Evolutionary conservation across 2,329 filamentous ascomycete species (phyloP), one percentile per base, ranked within the genome.

Genomic region (Orbilia ellipsospora): DNA sequence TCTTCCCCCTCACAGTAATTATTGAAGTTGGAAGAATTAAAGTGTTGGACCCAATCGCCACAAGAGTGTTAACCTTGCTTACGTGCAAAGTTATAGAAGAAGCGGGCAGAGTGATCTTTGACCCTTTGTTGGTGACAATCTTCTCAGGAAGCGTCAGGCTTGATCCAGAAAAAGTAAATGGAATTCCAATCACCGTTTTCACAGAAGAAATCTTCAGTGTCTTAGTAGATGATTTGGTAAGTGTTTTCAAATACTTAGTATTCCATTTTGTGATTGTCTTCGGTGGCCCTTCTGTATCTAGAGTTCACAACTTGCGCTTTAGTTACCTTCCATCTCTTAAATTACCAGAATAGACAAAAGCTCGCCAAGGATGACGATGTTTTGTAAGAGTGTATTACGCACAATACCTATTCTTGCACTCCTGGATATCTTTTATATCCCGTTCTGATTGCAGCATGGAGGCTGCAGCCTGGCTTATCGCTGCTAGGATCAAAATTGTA

Each of bases 161-260:
- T 26, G 42, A 31, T 28, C 20, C 44, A 26, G 57, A 20, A 10
- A 28, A 13, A 12, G 57, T 61, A n/a, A 48, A 61, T 1, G 57
- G 57, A 20, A 48, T 61, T 6, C 40, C 57, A 5, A 36, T 23
- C 40, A 61, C n/a, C 1, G 57, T 61, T 26, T 61, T 61, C 40
- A 42, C 40, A 42, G 40, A 42, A 6, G 56, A 23, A 20, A 55
- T 8, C 23, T 52, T 52, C 12, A 10, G 18, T 52, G 23, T 55
- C 15, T 55, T 55, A 3, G n/a, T 28, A 5, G 52, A 31, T 15
- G 16, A 28, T 26, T 61, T 61, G 18, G 57, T 61, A 40, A 26
- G 18, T 4, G 36, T 42, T 18, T 60, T 60, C 45, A 18, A 44
- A 13, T 23, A 12, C 16, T 16, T 60, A 1, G 20, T 60, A 15